Conservation (phyloP, 805 yeast species). For the Cyberlindnera maritima region DNA sequence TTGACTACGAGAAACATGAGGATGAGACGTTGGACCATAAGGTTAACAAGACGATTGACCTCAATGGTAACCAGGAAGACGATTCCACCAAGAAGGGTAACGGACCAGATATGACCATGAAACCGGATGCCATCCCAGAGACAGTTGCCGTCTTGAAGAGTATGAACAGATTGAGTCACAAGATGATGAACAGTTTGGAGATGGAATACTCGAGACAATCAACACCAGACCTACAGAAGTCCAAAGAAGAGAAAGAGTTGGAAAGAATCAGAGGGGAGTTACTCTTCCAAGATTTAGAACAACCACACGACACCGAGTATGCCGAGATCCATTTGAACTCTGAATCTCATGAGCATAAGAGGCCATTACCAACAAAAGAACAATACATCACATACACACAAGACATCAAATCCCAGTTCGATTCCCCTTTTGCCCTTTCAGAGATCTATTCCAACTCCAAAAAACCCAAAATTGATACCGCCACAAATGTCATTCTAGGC, state of each 20-base stretch:
- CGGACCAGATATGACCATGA: slow-evolving; percentile 88
- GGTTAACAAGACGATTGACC: slow-evolving; percentile 71
- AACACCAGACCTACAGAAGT: slow-evolving; percentile 33
- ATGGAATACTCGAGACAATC: slow-evolving; percentile 38
- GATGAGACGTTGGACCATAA: slow-evolving; percentile 40
- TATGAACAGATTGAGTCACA: slow-evolving; percentile 83
- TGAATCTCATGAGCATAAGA: slow-evolving; percentile 7
- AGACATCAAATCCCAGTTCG: slow-evolving; percentile 19
- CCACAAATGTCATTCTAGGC: slow-evolving; percentile 42
- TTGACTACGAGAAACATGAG: slow-evolving; percentile 49
- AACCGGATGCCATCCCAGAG: slow-evolving; percentile 54
- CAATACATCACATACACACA: slow-evolving; percentile 25
- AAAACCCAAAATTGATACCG: slow-evolving; percentile 36
- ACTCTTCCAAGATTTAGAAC: slow-evolving; percentile 50
- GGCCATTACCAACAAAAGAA: slow-evolving; percentile 21
- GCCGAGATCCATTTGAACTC: slow-evolving; percentile 38
- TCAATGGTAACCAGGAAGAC: slow-evolving; percentile 79
- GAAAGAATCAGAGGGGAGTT: slow-evolving; percentile 42
- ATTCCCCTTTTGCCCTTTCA: slow-evolving; percentile 28
- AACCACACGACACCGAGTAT: slow-evolving; percentile 45
- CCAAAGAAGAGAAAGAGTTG: slow-evolving; percentile 35
- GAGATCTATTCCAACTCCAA: slow-evolving; percentile 26
- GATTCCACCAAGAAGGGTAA: slow-evolving; percentile 68
- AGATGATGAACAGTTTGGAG: slow-evolving; percentile 63
- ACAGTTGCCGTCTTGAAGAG: slow-evolving; percentile 76